Percentiles rank a stretch among this genome's conserved stretches.
phyloP scores from a whole-genome alignment of 2,329 filamentous ascomycete genomes.

The Colletotrichum acutatum region DNA sequence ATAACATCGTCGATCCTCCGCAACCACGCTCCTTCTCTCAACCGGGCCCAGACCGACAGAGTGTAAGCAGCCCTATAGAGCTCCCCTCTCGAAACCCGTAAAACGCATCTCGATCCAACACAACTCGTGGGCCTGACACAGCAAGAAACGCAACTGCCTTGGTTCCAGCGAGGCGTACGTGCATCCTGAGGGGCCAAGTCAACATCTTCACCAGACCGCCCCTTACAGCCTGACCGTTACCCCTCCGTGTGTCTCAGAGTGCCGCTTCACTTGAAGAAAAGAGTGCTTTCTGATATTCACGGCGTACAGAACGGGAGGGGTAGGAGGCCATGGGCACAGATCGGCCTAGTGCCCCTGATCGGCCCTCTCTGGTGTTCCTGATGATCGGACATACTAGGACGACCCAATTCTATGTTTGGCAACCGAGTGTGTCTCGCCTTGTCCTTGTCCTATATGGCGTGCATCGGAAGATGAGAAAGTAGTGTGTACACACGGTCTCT shows the following conservation, averaged over 20 bases:
- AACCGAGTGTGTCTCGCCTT: conserved; percentile 8
- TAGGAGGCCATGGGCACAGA: neutral
- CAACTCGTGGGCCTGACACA: neutral
- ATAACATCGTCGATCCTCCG: conserved; percentile 3
- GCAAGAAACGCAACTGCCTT: neutral
- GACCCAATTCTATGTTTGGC: conserved; percentile 4
- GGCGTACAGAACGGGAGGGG: neutral
- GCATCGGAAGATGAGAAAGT: neutral
- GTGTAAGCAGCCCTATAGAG: neutral
- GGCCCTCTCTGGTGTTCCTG: conserved; percentile 13
- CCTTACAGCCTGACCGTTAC: neutral
- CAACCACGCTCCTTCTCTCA: neutral
- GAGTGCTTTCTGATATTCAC: neutral
- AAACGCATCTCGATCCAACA: neutral
- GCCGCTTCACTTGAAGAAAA: neutral
- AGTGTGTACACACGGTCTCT: neutral
- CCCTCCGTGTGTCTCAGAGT: neutral
- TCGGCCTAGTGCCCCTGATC: conserved; percentile 24
- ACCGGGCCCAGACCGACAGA: neutral
- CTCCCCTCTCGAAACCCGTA: neutral
- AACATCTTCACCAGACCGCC: neutral
- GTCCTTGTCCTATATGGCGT: conserved; percentile 10
- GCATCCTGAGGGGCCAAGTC: neutral
- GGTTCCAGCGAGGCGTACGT: neutral
- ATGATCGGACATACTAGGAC: conserved; percentile 12